These are phyloP conservation scores for Gymnopilus junonius DNA, from an alignment of 768 basidiomycete genomes.

Conservation along the genomic window DNA sequence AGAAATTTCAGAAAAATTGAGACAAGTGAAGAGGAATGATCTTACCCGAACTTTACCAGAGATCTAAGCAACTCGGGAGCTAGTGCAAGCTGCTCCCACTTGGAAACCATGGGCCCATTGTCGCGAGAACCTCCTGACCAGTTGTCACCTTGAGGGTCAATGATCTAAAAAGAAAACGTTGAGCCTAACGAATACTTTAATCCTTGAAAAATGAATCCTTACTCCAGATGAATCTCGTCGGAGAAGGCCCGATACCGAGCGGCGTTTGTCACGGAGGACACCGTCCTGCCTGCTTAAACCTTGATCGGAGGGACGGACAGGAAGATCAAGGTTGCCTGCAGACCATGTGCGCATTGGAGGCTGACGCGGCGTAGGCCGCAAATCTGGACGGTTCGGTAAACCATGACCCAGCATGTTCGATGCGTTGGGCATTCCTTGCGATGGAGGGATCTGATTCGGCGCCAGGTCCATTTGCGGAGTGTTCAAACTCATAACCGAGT, in stretches of 20 bases:
- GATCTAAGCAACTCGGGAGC: conserved; percentile 88
- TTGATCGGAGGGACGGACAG: conserved; percentile 56
- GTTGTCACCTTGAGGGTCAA: conserved; percentile 60
- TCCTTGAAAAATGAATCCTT: conserved; percentile 34
- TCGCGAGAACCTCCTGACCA: conserved; percentile 66
- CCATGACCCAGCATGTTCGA: conserved; percentile 58
- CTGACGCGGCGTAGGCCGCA: conserved; percentile 60
- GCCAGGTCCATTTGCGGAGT: conserved; percentile 51
- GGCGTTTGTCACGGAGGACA: conserved; percentile 67
- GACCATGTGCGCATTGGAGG: conserved; percentile 87
- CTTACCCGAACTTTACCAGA: conserved; percentile 92
- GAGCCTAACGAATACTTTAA: neutral
- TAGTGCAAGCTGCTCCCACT: conserved; percentile 93
- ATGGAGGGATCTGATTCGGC: conserved; percentile 48
- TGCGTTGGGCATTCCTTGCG: conserved; percentile 40
- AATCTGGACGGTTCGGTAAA: conserved; percentile 66
- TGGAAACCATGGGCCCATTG: conserved; percentile 81
- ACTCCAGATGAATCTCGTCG: conserved; percentile 80
- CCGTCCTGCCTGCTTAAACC: conserved; percentile 48
- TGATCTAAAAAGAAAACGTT: conserved; percentile 40
- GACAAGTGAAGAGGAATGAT: conserved; percentile 18
- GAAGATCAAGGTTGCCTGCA: conserved; percentile 77
- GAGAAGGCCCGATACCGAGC: conserved; percentile 69
- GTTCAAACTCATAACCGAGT: conserved; percentile 44
- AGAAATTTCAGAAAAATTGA: conserved; percentile 1